Percentiles rank a stretch among this genome's conserved stretches.
These are phyloP conservation scores for Protomyces inundatus DNA, from an alignment of 1,139 yeast species.

Conservation along the genomic window DNA sequence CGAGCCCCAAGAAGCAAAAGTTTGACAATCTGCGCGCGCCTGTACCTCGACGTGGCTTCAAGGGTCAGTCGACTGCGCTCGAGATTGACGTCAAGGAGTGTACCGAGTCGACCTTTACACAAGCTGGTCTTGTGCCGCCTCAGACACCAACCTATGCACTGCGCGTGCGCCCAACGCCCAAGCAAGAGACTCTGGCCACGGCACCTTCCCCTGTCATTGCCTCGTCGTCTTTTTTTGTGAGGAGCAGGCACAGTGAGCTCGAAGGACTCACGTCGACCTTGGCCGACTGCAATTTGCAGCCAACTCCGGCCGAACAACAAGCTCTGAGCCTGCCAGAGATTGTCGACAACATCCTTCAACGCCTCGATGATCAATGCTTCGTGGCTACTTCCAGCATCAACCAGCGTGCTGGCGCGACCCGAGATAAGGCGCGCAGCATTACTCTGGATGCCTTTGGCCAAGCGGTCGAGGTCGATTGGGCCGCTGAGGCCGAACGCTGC, in stretches of 20 bases:
- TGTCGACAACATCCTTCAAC: conserved; percentile 5
- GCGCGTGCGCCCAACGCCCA: not conserved
- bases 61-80: not conserved
- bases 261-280: not conserved
- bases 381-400: not conserved
- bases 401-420: not conserved
- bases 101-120: not conserved
- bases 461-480: not conserved
- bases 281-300: not conserved
- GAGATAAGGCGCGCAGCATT: not conserved
- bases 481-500: not conserved
- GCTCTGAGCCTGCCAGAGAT: conserved; percentile 15
- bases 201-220: not conserved
- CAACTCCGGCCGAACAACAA: not conserved
- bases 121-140: not conserved
- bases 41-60: too few species aligned
- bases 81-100: not conserved
- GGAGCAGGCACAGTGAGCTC: not conserved
- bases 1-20: not conserved
- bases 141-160: not conserved
- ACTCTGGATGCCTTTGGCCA: not conserved
- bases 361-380: not conserved
- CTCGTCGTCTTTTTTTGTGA: not conserved
- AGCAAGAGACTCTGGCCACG: not conserved
- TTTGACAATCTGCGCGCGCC: not conserved